Base-by-base conservation (phyloP, 768 basidiomycete genomes). In the Hygrophoropsis aurantiaca region DNA sequence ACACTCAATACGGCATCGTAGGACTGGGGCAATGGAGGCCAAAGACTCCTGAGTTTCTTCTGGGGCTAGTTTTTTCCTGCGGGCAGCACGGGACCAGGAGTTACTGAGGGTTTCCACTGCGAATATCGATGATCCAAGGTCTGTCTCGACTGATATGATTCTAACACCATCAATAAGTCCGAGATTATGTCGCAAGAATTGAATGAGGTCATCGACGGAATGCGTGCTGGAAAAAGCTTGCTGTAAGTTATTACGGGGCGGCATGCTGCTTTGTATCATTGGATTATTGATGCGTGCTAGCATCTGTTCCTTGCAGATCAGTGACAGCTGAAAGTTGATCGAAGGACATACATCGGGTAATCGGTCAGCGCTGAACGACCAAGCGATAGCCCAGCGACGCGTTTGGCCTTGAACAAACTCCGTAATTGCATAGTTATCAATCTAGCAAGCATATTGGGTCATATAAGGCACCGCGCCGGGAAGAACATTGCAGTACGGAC, bases 351-450 rank as follows among this genome's bases (percentile, higher is more conserved):
- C 95, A 52, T 97, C 92, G 1, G 90, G 84, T 24, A 97, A 67
- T 6, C 82, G 81, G 11, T 61, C 62, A 23, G 77, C 74, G 2
- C 67, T 70, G 44, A 85, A 83, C 0, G 89, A 93, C 95, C 95
- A 97, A 0, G 79, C 91, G 2, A 98, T 66, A 0, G 85, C 90
- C 93, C 94, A 98, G n/a, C 97, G 80, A 2, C 86, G 77, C 0
- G 95, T 97, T 46, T 85, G 81, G 1, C 94, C 91, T 66, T 93
- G 93, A 3, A 85, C 71, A 38, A 94, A 86, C 54, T 92, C 85
- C 0, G 84, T 84, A 37, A 97, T 71, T 0, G 83, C 87, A 62
- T 94, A 98, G 65, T 97, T 97, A 25, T 79, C 71, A 36, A 97
- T 79, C 92, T 97, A 47, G 4, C 32, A 10, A 27, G 25, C 30